Conservation (phyloP, 192 early-diverging fungal species). For the Neocallimastix lanati region DNA sequence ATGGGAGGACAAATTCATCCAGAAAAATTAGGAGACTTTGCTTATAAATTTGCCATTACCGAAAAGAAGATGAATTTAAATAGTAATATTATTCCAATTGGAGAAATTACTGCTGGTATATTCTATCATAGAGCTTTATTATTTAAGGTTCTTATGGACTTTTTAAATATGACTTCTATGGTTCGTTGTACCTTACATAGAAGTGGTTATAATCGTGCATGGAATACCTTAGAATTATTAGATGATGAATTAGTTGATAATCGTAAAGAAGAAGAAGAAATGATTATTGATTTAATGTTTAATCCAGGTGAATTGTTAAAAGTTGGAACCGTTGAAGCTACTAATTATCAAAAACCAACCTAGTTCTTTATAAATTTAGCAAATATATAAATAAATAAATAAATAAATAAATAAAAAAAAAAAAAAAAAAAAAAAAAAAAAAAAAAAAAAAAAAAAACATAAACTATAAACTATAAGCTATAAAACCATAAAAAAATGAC, state of each 20-base stretch:
- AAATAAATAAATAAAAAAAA: too few species aligned
- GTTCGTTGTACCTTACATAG: conserved; percentile 17
- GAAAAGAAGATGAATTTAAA: conserved; percentile 21
- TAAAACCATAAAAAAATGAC: too few species aligned
- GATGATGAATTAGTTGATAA: conserved; percentile 5
- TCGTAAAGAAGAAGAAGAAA: conserved; percentile 10
- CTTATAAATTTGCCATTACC: conserved; percentile 29
- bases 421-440: too few species aligned
- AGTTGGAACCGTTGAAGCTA: conserved; percentile 14
- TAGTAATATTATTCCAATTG: conserved; percentile 25
- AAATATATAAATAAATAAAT: neutral
- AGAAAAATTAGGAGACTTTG: conserved; percentile 6
- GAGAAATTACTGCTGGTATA: conserved; percentile 17
- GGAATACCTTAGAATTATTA: conserved; percentile 12
- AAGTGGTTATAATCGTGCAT: conserved; percentile 28
- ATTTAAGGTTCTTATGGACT: conserved; percentile 29
- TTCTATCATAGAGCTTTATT: conserved; percentile 36
- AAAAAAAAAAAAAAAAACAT: too few species aligned
- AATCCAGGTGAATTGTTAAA: conserved; percentile 18
- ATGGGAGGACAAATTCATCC: conserved; percentile 25
- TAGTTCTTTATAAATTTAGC: neutral
- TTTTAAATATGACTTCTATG: conserved; percentile 16
- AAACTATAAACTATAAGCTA: too few species aligned
- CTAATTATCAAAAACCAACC: neutral
- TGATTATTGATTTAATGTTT: conserved; percentile 33